Base-by-base conservation (phyloP, 2,329 filamentous ascomycete species). In the Claviceps quebecensis region DNA sequence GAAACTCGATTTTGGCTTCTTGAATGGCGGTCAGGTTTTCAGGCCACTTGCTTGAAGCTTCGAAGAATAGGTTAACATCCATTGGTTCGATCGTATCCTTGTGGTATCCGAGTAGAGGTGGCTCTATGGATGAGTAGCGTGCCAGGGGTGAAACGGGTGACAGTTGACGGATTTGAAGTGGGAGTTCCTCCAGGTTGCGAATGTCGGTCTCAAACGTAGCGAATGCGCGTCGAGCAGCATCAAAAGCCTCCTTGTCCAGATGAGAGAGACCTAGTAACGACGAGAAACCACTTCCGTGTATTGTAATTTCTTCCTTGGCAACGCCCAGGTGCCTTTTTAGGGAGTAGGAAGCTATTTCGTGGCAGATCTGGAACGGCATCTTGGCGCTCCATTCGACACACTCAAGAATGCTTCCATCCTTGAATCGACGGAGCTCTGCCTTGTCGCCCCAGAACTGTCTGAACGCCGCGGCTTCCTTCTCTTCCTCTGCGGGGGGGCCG, bases 401-500 rank as follows among this genome's bases (percentile, higher is more conserved):
- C 66, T 98, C 94, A 8, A 89, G 75, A 57, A 98, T 96, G 59
- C 84, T 91, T 22, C 93, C 93, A 61, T 97, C 89, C 60, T 90
- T 94, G 73, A 98, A 98, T 19, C 93, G 86, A 56, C 93, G 81
- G 45, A 98, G 74, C 65, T 98, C 93, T 1, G 93, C 80, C 64
- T 93, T 95, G 9, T 91, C 84, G 6, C 91, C 93, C 93, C 94
- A 98, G 64, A 98, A 97, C 37, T 83, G 80, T 38, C 87, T 86
- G 65, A 96, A 98, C 36, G 76, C 76, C 9, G 82, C 81, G 23
- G 89, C 85, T 56, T 88, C 87, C 56, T 85, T 82, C 66, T 91
- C 89, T 54, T 93, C 79, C 62, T 97, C 90, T 2, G 88, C 87
- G 1, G 84, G 71, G 5, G 93, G 93, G 0, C 93, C 93, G 63